These are phyloP conservation scores for Lentinula lateritia DNA, from an alignment of 768 basidiomycete genomes.

Conservation along the genomic window DNA sequence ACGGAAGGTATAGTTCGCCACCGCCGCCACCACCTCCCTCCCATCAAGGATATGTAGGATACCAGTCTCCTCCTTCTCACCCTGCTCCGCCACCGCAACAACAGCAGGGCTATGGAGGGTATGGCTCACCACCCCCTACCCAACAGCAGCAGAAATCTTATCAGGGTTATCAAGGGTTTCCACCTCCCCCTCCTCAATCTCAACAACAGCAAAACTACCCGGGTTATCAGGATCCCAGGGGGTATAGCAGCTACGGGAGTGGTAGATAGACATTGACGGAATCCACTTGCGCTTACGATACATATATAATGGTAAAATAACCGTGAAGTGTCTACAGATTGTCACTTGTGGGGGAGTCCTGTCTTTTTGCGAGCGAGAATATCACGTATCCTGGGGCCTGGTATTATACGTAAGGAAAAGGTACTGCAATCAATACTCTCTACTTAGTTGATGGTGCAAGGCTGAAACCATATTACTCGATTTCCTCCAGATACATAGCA, in stretches of 20 bases:
- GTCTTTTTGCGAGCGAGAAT: too few relatives aligned
- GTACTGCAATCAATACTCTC: too few relatives aligned
- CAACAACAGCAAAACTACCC: not conserved
- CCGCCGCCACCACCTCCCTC: slow-evolving; percentile 6
- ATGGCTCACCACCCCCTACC: slow-evolving; percentile 8
- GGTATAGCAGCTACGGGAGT: not conserved
- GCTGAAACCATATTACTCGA: too few relatives aligned
- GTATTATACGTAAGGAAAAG: too few relatives aligned
- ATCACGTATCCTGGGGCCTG: too few relatives aligned
- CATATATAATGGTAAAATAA: too few relatives aligned
- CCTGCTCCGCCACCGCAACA: not conserved
- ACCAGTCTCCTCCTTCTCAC: slow-evolving; percentile 7
- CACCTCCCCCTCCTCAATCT: slow-evolving; percentile 20
- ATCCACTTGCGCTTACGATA: too few relatives aligned
- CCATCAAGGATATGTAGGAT: slow-evolving; percentile 11
- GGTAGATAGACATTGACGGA: not conserved
- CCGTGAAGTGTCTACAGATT: too few relatives aligned
- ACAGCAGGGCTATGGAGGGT: not conserved
- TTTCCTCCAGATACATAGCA: too few relatives aligned
- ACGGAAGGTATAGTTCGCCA: not conserved
- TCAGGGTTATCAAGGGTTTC: slow-evolving; percentile 21
- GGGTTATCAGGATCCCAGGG: not conserved
- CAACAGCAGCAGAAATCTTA: slow-evolving; percentile 13
- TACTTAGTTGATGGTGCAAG: too few relatives aligned
- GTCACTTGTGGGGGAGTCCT: too few relatives aligned